Evolutionary conservation across 1,139 yeast genomes (phyloP).

Genomic region (Yamadazyma mexicana): DNA sequence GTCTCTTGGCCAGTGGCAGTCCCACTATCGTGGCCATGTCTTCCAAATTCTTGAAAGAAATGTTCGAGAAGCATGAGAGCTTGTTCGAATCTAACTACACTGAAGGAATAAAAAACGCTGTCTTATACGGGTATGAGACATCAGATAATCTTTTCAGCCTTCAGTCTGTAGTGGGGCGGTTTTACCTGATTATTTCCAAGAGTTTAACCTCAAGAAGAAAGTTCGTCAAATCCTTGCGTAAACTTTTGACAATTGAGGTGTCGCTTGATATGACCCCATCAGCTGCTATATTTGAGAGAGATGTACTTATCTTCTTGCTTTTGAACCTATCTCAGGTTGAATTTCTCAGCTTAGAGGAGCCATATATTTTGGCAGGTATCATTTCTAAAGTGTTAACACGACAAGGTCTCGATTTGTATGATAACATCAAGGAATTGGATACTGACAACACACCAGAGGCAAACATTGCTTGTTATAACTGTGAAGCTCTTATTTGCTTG

Average conservation of each 20-base stretch:
- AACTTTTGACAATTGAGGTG: conserved; percentile 21
- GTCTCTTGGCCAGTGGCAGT: conserved; percentile 58
- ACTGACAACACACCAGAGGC: neutral
- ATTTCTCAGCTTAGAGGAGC: conserved; percentile 44
- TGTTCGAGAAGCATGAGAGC: conserved; percentile 69
- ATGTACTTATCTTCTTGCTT: conserved; percentile 33
- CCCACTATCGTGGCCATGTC: conserved; percentile 50
- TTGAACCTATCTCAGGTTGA: conserved; percentile 39
- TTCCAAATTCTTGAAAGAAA: conserved; percentile 48
- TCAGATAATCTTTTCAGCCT: conserved; percentile 21
- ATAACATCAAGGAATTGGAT: conserved; percentile 12
- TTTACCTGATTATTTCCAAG: conserved; percentile 46
- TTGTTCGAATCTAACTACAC: conserved; percentile 63
- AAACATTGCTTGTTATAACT: conserved; percentile 13
- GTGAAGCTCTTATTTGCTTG: conserved; percentile 24
- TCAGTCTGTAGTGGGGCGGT: conserved; percentile 21
- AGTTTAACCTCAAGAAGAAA: conserved; percentile 48
- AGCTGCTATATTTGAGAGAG: conserved; percentile 18
- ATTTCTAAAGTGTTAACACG: conserved; percentile 20
- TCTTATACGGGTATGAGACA: conserved; percentile 37
- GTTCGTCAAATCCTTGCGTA: conserved; percentile 34
- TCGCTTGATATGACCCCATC: conserved; percentile 5
- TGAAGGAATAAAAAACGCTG: conserved; percentile 64
- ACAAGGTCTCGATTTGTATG: conserved; percentile 38
- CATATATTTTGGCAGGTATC: conserved; percentile 18